Conservation (phyloP, 75 land plant species). For the Adiantum capillusveneris region DNA sequence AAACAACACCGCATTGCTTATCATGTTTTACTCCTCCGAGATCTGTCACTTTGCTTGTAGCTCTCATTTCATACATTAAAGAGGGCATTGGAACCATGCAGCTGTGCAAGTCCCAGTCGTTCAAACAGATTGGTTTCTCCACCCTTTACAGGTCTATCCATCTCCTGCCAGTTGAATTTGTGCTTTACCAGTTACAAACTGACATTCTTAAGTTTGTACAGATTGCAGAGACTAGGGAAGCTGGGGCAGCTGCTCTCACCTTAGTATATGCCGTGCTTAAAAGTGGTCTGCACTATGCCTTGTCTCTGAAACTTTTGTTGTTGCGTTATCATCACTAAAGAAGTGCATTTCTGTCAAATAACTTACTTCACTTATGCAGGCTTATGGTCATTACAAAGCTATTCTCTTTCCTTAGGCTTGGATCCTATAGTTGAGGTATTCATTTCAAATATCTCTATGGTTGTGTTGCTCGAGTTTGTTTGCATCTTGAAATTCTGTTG, state of each 20-base stretch:
- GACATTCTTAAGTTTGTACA: constrained; percentile 4
- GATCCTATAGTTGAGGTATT: constrained; percentile 36
- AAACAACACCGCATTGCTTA: no score
- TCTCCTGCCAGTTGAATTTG: not conserved
- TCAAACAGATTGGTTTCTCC: constrained; percentile 32
- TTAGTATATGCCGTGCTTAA: constrained; percentile 23
- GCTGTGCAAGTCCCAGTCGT: constrained; percentile 25
- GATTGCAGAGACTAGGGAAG: constrained; percentile 33
- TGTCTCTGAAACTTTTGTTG: no score
- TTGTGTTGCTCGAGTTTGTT: no score
- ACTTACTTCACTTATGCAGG: constrained; percentile 12
- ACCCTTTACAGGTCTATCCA: constrained; percentile 29
- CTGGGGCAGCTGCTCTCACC: constrained; percentile 33
- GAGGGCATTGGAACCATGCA: constrained; percentile 7
- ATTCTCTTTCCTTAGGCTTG: constrained; percentile 21
- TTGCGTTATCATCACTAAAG: not conserved
- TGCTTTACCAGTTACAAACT: no score
- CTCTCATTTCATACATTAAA: not conserved
- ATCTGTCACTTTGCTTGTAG: not conserved
- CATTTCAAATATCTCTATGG: no score
- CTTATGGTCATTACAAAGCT: constrained; percentile 19
- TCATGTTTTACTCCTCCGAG: not conserved
- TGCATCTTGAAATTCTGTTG: no score
- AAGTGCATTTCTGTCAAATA: not conserved
- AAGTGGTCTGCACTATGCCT: constrained; percentile 14